A percentile compares a stretch with the other conserved stretches of the same genome.
phyloP scores from a whole-genome alignment of 1,139 yeast genomes.

The Geotrichum klebahnii region DNA sequence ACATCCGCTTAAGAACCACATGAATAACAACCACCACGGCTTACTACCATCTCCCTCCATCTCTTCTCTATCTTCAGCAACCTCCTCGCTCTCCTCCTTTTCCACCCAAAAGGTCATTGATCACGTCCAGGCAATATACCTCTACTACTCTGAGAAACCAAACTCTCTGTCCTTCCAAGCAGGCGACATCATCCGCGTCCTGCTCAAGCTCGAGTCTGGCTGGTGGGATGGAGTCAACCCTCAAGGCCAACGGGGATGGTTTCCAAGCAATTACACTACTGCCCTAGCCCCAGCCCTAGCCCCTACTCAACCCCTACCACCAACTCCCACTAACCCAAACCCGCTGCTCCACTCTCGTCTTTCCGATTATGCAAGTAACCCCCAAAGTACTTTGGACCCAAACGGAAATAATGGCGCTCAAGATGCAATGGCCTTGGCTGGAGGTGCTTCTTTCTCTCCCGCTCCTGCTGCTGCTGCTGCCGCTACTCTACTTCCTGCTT shows the following conservation, averaged over 20 bases:
- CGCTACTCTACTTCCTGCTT: too few relatives aligned
- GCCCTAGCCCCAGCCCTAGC: conserved; percentile 2
- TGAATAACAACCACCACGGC: neutral
- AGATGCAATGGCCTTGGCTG: conserved; percentile 14
- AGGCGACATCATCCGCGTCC: conserved; percentile 58
- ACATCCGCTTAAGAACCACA: neutral
- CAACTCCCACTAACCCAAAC: neutral
- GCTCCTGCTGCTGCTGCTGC: too few relatives aligned
- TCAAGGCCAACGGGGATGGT: conserved; percentile 37
- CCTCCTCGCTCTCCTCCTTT: neutral
- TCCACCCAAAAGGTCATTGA: conserved; percentile 22
- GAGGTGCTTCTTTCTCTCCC: too few relatives aligned
- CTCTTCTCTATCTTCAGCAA: neutral
- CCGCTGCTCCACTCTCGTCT: neutral
- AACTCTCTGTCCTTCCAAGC: conserved; percentile 61
- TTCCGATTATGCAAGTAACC: too few relatives aligned
- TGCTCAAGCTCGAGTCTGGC: conserved; percentile 46
- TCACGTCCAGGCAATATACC: conserved; percentile 52
- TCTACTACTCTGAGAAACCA: conserved; percentile 61
- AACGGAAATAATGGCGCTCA: conserved; percentile 12
- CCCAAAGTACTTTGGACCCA: too few relatives aligned
- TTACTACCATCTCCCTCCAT: too few relatives aligned
- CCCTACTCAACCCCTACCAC: neutral
- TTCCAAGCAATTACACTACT: conserved; percentile 37
- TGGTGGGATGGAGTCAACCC: conserved; percentile 40